Percentiles rank a stretch among this genome's conserved stretches.
Evolutionary conservation across 352 stramenopile genomes (phyloP).

Genomic region (Pythium oligandrum): DNA sequence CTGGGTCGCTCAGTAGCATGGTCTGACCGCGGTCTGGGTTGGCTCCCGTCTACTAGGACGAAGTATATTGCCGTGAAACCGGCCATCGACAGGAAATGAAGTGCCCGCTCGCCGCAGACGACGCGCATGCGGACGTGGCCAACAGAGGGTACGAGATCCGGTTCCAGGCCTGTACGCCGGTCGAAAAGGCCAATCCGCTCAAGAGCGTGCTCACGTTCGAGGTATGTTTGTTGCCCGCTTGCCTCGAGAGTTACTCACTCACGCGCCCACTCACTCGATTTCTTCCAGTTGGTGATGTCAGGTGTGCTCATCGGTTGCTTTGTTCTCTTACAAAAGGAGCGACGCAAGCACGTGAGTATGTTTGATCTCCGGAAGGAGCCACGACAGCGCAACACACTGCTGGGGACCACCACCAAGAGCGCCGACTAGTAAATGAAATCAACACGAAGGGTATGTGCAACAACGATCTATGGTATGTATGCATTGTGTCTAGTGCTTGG

Average conservation of each 20-base stretch:
- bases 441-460: no score
- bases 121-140: slow-evolving; percentile 15
- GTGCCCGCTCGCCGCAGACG: slow-evolving; percentile 27
- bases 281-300: slow-evolving; percentile 26
- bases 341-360: slow-evolving; percentile 70
- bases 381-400: slow-evolving; percentile 38
- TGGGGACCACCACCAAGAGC: slow-evolving; percentile 28
- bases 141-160: slow-evolving; percentile 29
- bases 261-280: neutral
- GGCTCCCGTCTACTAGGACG: slow-evolving; percentile 25
- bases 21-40: slow-evolving; percentile 1
- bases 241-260: neutral
- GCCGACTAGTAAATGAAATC: slow-evolving; percentile 23
- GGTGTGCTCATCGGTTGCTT: slow-evolving; percentile 38
- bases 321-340: slow-evolving; percentile 48
- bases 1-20: slow-evolving; percentile 1
- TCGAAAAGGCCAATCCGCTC: slow-evolving; percentile 31
- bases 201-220: slow-evolving; percentile 64
- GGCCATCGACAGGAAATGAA: slow-evolving; percentile 65
- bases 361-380: slow-evolving; percentile 75
- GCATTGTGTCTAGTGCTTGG: no score
- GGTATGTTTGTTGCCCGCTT: slow-evolving; percentile 25
- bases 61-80: slow-evolving; percentile 60
- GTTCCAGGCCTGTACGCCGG: slow-evolving; percentile 48
- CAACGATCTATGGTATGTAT: no score